Evolutionary conservation across 73 alveolate species (phyloP).

Genomic region (Tetrahymena borealis): DNA sequence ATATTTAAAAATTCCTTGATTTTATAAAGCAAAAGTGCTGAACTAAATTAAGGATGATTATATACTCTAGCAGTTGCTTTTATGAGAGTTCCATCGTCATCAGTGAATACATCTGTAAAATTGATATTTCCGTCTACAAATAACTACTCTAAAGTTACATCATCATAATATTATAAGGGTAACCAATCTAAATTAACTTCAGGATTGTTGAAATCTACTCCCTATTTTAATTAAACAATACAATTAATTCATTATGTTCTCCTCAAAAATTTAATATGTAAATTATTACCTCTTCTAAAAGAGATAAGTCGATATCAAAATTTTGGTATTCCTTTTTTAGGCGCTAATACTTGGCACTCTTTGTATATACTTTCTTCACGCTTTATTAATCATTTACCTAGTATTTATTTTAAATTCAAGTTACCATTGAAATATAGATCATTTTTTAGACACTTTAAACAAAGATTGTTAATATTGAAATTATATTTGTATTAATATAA

Average conservation of each 20-base stretch:
- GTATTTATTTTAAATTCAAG: no score
- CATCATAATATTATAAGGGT: slow-evolving; percentile 30
- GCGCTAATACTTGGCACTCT: not conserved
- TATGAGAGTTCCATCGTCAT: slow-evolving; percentile 7
- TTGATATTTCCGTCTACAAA: not conserved
- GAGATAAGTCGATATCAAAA: not conserved
- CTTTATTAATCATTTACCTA: not conserved
- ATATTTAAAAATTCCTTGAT: not conserved
- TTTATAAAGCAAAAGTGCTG: not conserved
- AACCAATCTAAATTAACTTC: slow-evolving; percentile 8
- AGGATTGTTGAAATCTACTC: slow-evolving; percentile 36
- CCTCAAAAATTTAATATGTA: no score
- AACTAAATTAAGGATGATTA: not conserved
- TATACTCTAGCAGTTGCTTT: slow-evolving; percentile 21
- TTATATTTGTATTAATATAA: no score
- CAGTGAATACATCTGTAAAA: slow-evolving; percentile 5
- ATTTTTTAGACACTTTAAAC: no score
- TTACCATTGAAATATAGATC: no score
- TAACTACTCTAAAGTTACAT: slow-evolving; percentile 4
- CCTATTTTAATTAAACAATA: slow-evolving; percentile 3
- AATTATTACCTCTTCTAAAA: not conserved
- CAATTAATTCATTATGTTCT: no score
- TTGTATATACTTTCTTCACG: not conserved
- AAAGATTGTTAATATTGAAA: no score
- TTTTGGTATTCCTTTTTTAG: not conserved